Base-by-base conservation (phyloP, 305 asterid genomes). In the Euphrasia arctica region DNA sequence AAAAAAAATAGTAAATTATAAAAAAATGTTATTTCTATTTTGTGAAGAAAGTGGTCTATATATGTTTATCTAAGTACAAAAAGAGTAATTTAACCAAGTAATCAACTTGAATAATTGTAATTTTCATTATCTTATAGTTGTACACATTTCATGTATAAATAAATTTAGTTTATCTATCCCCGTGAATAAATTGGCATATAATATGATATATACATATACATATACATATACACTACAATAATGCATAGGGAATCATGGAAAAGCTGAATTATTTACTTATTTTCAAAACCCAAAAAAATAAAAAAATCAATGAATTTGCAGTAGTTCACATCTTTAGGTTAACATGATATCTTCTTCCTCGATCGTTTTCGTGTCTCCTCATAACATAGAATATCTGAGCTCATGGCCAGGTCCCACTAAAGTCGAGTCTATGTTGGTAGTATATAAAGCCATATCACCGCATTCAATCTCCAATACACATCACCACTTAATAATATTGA, bases 171-270 rank as follows among this genome's bases (percentile, higher is more conserved):
- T 32, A 32, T 4, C 36, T 32, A 32, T 32, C 88, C 85, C 83
- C 88, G 39, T 70, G 87, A 79, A 84, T 70, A 74, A 29, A 62
- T 72, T 73, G 34, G 5, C 34, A 31, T 32, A 34, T 34, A 34
- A 25, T 25, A 25, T 25, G 27, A 25, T 25, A 25, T 25, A 25
- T 18, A 18, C 22, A 18, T 18, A 18, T 18, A 18, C 22, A 18
- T 18, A 18, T 18, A 29, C 34, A 29, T 31, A 34, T 34, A 34
- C 75, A 81, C 62, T 39, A 52, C 64, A 79, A 84, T 77, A 77
- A 79, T 79, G 77, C 83, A 74, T 49, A 45, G 71, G 67, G 85
- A 77, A 78, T 74, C 71, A 58, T 64, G 55, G 70, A 67, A 72
- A 64, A 66, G 87, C 36, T 47, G 49, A 65, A 70, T 71, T 62